Conservation (phyloP, 192 early-diverging fungal species). For the Helicostylum pulchrum region DNA sequence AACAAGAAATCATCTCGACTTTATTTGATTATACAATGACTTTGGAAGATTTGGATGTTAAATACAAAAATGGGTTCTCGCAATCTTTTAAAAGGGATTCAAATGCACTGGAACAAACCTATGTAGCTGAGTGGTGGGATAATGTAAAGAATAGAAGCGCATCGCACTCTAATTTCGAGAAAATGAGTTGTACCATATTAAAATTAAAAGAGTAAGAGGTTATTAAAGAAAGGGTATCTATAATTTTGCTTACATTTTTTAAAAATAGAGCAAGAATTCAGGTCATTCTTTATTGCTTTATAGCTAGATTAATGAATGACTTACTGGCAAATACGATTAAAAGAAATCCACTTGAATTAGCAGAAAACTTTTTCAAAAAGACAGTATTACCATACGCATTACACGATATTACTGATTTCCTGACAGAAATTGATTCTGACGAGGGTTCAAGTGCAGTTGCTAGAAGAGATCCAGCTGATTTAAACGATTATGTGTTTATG, state of each 20-base stretch:
- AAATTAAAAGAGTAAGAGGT: constrained; percentile 13
- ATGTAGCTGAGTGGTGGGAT: constrained; percentile 8
- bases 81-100: neutral
- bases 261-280: constrained; percentile 4
- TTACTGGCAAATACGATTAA: no score
- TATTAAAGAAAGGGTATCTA: neutral
- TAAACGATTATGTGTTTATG: constrained; percentile 4
- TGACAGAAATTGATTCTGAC: neutral
- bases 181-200: neutral
- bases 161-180: neutral
- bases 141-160: neutral
- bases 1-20: constrained; percentile 2
- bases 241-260: neutral
- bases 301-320: neutral
- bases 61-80: neutral
- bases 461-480: constrained; percentile 1
- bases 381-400: neutral
- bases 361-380: constrained; percentile 8
- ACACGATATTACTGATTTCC: constrained; percentile 1
- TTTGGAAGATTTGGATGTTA: neutral
- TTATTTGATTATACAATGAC: constrained; percentile 1
- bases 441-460: no score
- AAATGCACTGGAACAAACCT: neutral
- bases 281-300: constrained; percentile 9
- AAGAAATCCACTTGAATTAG: constrained; percentile 4